Conservation (phyloP, 768 basidiomycete species). For the Suillus subluteus region DNA sequence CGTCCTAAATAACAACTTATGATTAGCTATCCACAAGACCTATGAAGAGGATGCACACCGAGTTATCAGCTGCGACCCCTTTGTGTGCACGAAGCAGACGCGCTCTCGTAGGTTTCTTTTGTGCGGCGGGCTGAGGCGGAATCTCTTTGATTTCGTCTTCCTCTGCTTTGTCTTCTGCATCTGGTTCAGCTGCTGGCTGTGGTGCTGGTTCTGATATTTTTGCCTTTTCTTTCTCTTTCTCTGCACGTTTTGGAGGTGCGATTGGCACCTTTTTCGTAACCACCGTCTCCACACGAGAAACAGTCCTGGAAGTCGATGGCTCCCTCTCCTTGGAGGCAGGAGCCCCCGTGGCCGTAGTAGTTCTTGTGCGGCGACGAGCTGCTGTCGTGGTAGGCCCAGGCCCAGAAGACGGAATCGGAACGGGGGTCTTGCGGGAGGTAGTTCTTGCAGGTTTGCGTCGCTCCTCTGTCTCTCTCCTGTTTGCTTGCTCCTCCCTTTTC, state of each 20-base stretch:
- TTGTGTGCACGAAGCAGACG: slow-evolving; percentile 3
- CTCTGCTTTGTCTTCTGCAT: not conserved
- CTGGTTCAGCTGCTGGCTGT: slow-evolving; percentile 5
- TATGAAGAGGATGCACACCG: not conserved
- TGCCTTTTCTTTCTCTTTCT: slow-evolving; percentile 13
- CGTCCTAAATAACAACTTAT: not conserved
- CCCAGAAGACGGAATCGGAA: not conserved
- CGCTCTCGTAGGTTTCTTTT: not conserved
- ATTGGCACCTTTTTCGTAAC: slow-evolving; percentile 12
- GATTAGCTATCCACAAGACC: not conserved
- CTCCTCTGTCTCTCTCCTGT: slow-evolving; percentile 14
- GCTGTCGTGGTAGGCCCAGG: slow-evolving; percentile 14
- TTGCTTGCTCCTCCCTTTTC: slow-evolving; percentile 6
- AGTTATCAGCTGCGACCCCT: not conserved
- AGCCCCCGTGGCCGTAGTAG: slow-evolving; percentile 2
- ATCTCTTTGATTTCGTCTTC: not conserved
- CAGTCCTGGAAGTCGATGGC: not conserved
- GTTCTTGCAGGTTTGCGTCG: slow-evolving; percentile 4
- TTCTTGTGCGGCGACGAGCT: slow-evolving; percentile 30
- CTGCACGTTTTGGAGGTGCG: slow-evolving; percentile 3
- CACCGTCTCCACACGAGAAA: not conserved
- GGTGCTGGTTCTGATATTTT: slow-evolving; percentile 1
- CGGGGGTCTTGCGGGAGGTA: slow-evolving; percentile 3
- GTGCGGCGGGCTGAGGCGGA: not conserved
- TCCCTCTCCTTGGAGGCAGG: not conserved